Conservation (phyloP, 441 rosid species). For the Pelargonium myrrhifolium region DNA sequence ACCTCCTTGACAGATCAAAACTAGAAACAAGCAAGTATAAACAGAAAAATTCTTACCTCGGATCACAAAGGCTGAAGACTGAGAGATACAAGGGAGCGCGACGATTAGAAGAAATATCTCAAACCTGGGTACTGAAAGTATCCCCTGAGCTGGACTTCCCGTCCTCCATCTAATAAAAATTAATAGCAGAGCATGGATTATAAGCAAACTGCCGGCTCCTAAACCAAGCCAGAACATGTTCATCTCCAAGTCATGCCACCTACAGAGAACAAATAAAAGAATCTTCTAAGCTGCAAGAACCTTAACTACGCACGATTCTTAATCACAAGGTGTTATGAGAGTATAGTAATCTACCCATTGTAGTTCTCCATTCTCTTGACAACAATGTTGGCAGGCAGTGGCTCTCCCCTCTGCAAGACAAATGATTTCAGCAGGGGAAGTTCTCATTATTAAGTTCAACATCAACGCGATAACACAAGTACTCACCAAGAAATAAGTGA, state of each 20-base stretch:
- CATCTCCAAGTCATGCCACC: slow-evolving; percentile 50
- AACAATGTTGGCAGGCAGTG: slow-evolving; percentile 37
- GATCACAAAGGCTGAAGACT: slow-evolving; percentile 46
- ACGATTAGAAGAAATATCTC: slow-evolving; percentile 44
- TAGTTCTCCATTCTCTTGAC: slow-evolving; percentile 41
- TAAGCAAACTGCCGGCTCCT: slow-evolving; percentile 34
- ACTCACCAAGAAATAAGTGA: slow-evolving; percentile 43
- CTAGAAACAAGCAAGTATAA: background rate
- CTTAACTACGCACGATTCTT: background rate
- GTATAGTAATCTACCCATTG: slow-evolving; percentile 29
- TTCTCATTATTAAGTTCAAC: background rate
- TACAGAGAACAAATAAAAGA: slow-evolving; percentile 21
- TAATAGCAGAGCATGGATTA: slow-evolving; percentile 24
- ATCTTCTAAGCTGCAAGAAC: background rate
- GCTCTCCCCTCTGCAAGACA: slow-evolving; percentile 51
- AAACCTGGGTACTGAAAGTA: slow-evolving; percentile 40
- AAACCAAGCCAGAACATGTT: slow-evolving; percentile 49
- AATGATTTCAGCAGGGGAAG: background rate
- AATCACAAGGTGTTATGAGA: background rate
- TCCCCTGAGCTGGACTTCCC: slow-evolving; percentile 29
- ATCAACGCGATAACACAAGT: slow-evolving; percentile 11
- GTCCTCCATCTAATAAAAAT: slow-evolving; percentile 40
- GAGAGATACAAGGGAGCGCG: slow-evolving; percentile 40
- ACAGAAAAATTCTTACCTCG: slow-evolving; percentile 28
- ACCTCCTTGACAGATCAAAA: slow-evolving; percentile 1